phyloP scores from a whole-genome alignment of 164 flowering plant genomes.

The Brasenia schreberi region DNA sequence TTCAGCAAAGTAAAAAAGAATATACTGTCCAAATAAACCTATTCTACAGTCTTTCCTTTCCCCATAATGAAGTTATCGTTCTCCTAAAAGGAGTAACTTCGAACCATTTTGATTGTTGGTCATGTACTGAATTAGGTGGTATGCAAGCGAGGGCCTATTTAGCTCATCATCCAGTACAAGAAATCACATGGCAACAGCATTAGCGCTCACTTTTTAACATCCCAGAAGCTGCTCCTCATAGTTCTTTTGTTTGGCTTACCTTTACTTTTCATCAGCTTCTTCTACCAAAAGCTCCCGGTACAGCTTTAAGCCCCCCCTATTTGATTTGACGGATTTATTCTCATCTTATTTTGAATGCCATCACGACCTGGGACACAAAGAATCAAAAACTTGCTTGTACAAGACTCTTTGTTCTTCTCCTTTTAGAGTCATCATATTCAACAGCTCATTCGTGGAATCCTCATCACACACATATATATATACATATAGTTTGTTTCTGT shows the following conservation, averaged over 20 bases:
- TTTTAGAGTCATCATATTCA: background rate
- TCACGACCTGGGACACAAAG: slow-evolving; percentile 15
- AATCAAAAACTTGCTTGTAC: slow-evolving; percentile 10
- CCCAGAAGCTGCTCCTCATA: background rate
- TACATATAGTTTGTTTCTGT: background rate
- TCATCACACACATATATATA: no score
- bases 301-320: slow-evolving; percentile 20
- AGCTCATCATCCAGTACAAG: slow-evolving; percentile 25
- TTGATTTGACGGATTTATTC: slow-evolving; percentile 5
- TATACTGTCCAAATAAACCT: slow-evolving; percentile 11
- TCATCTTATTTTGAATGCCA: slow-evolving; percentile 18
- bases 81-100: slow-evolving; percentile 2
- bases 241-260: slow-evolving; percentile 19
- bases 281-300: slow-evolving; percentile 53
- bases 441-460: background rate
- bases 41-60: no score
- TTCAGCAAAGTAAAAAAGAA: slow-evolving; percentile 29
- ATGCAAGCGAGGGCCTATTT: slow-evolving; percentile 27
- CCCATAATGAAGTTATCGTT: no score
- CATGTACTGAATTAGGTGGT: slow-evolving; percentile 25
- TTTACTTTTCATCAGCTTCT: slow-evolving; percentile 7
- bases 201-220: slow-evolving; percentile 26
- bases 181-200: slow-evolving; percentile 29
- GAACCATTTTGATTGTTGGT: slow-evolving; percentile 14
- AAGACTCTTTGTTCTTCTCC: background rate